A percentile compares a stretch with the other conserved stretches of the same genome.
Evolutionary conservation across 352 stramenopile genomes (phyloP).

Genomic region (Pythium myriotylum): DNA sequence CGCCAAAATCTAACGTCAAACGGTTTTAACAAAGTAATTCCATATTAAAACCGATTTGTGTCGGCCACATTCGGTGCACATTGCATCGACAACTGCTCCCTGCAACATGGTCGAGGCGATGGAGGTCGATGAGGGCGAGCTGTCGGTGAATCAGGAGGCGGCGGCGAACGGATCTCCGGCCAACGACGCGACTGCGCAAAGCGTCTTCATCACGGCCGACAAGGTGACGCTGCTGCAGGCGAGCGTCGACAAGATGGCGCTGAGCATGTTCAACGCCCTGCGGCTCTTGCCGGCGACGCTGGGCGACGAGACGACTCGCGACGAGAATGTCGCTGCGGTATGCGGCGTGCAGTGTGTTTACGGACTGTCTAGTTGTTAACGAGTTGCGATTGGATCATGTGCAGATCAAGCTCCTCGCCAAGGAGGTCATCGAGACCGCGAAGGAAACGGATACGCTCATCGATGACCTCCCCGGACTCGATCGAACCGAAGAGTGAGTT

Average conservation of each 20-base stretch:
- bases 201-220: constrained; percentile 41
- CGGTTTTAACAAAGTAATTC: background rate
- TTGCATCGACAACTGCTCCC: background rate
- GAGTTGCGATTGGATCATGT: background rate
- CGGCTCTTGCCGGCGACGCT: constrained; percentile 64
- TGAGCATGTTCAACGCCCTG: constrained; percentile 89
- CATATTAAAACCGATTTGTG: background rate
- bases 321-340: constrained; percentile 66
- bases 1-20: too few species aligned
- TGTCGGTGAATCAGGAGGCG: constrained; percentile 10
- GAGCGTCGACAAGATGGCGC: constrained; percentile 84
- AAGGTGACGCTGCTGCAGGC: constrained; percentile 86
- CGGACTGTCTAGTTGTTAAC: background rate
- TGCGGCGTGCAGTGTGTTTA: background rate
- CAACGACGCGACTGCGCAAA: background rate
- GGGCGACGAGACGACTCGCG: constrained; percentile 45
- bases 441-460: constrained; percentile 83
- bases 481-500: constrained; percentile 73
- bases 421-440: constrained; percentile 75
- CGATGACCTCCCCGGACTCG: constrained; percentile 77
- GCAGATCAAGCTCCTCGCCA: constrained; percentile 74
- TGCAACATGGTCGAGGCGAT: constrained; percentile 25
- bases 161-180: constrained; percentile 2
- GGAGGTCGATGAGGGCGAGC: constrained; percentile 13
- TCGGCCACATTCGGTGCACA: background rate